Base-by-base conservation (phyloP, 2,329 filamentous ascomycete species). In the Drechslerella dactyloides region DNA sequence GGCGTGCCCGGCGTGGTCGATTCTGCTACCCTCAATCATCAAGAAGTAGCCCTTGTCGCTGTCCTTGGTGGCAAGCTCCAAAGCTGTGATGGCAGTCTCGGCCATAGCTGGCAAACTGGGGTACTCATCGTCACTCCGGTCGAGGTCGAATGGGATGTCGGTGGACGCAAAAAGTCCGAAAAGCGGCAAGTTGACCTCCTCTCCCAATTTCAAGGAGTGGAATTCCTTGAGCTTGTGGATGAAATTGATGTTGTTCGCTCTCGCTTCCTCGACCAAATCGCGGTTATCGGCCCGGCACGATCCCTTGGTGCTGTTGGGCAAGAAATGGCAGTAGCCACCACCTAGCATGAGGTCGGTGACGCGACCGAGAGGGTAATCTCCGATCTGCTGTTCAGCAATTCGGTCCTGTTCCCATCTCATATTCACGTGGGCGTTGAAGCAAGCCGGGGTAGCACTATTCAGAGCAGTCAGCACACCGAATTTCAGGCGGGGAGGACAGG, bases 1-100 rank as follows among this genome's bases (percentile, higher is more conserved):
- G 74, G 85, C 86, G 78, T 94, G 90, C 5, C 92, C 94, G 2
- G 94, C 93, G 78, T 99, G 94, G 77, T 99, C 94, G 76, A 99
- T 97, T 46, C 94, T 85, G 76, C 91, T 96, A 2, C 93, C 94
- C 80, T 99, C 94, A 73, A 99, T 96, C 93, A 99, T 96, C 76
- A 99, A 83, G 81, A 99, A 99, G 83, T 97, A 99, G 2, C 94
- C 94, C 80, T 96, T 87, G 46, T 97, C 91, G 73, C 86, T 91
- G 77, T 93, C 84, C 77, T 86, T 84, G 0, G 94, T 97, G 0
- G 93, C 94, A 69, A 87, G 87, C 73, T 89, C 89, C 23, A 99
- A 85, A 0, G 90, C 87, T 13, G 84, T 86, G 73, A 99, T 83
- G 0, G 94, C 93, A 15, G 90, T 91, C 75, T 85, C 84, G 7